Base-by-base conservation (phyloP, 1,139 yeast genomes). In the Saccharomyces hybrid region DNA sequence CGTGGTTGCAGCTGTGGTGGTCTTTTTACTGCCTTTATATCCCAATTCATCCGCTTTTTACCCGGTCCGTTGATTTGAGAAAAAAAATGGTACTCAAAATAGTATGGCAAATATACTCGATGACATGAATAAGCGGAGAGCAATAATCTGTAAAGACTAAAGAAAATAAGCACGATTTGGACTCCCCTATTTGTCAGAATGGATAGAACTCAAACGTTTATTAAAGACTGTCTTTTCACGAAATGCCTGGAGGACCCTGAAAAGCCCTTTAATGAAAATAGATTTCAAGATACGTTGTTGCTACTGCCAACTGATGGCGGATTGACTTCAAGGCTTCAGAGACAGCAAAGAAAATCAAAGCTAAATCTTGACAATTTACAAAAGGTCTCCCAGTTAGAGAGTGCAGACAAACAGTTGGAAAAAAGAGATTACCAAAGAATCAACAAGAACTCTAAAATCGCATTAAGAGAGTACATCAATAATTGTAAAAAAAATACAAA, bases 291-390 rank as follows among this genome's bases (percentile, higher is more conserved):
- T 23, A 66, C 71, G 2, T 55, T 68, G 28, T 53, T 67, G n/a
- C 51, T 68, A 7, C 52, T 63, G 28, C 71, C 71, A 9, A 68
- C 71, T 0, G 71, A 66, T 59, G 71, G 71, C 38, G 70, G 69
- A 13, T 48, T 60, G 3, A 53, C 64, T 9, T 51, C 60, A 1
- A 56, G 59, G 27, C 50, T 66, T n/a, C 65, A 57, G 46, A 60
- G 41, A 14, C 47, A 58, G 38, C 57, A 52, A 44, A 61, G 56
- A 20, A 56, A 56, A 38, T 50, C 55, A 13, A 63, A 59, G 31
- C 47, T 63, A 3, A 61, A 57, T 52, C 14, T 58, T 34, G 54
- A 54, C 6, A 55, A 53, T 29, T 9, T 56, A 49, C 47, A 46
- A 20, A 48, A 49, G 5, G 28, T n/a, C 4, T 46, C 48, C 5